phyloP scores from a whole-genome alignment of 768 basidiomycete species.

The Lentinula detonsa region DNA sequence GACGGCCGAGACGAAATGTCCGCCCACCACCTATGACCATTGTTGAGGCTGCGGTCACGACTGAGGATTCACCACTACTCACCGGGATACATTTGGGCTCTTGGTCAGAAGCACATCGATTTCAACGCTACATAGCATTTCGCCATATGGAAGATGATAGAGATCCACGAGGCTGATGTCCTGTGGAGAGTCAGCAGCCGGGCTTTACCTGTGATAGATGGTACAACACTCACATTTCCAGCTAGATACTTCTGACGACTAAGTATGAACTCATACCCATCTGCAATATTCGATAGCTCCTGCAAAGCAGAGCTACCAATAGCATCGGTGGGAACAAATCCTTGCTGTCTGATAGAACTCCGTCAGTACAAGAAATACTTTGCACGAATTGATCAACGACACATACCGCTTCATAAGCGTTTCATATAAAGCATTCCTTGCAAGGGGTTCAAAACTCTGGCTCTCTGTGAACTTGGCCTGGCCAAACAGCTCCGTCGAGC shows the following conservation, averaged over 20 bases:
- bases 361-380: not conserved
- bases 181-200: not conserved
- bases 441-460: constrained; percentile 35
- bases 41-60: not conserved
- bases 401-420: constrained; percentile 28
- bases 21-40: not conserved
- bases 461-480: constrained; percentile 29
- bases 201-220: not conserved
- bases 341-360: not conserved
- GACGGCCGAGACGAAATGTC: constrained; percentile 2
- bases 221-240: constrained; percentile 22
- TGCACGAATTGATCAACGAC: not conserved
- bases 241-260: constrained; percentile 32
- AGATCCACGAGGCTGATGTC: constrained; percentile 45
- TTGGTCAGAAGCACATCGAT: constrained; percentile 12
- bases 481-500: constrained; percentile 24
- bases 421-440: constrained; percentile 29
- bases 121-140: constrained; percentile 13
- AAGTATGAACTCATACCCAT: constrained; percentile 35
- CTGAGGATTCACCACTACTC: not conserved
- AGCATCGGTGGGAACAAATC: constrained; percentile 20
- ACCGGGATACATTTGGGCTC: constrained; percentile 2
- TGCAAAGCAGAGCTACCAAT: constrained; percentile 11
- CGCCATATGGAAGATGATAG: constrained; percentile 38
- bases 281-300: constrained; percentile 23